Evolutionary conservation across 805 yeast species (phyloP).

Genomic region (Metschnikowia corniflorae): DNA sequence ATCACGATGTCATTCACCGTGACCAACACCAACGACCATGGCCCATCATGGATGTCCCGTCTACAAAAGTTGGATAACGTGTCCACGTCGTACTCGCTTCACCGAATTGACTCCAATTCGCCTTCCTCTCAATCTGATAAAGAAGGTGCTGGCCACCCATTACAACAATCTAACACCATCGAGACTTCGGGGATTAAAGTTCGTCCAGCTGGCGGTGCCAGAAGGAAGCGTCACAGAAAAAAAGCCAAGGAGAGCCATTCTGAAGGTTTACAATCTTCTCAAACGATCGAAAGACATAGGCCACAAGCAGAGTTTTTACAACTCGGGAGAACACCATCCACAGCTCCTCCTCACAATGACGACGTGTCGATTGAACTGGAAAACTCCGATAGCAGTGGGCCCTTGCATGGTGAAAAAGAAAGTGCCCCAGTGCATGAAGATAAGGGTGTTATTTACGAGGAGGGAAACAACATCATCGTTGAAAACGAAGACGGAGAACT

Average conservation of each 20-base stretch:
- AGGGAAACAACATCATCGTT: slow-evolving; percentile 65
- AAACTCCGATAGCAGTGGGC: slow-evolving; percentile 1
- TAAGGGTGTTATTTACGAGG: slow-evolving; percentile 45
- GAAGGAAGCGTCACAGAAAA: slow-evolving; percentile 42
- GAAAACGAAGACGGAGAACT: slow-evolving; percentile 87
- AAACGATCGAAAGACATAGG: slow-evolving; percentile 27
- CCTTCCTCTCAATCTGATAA: slow-evolving; percentile 5
- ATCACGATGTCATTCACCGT: slow-evolving; percentile 84
- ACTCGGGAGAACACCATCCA: slow-evolving; percentile 30
- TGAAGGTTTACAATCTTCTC: slow-evolving; percentile 12
- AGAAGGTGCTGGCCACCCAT: slow-evolving; percentile 20
- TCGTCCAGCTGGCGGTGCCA: slow-evolving; percentile 74
- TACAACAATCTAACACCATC: slow-evolving; percentile 38
- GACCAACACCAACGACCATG: slow-evolving; percentile 49
- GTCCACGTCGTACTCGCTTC: slow-evolving; percentile 76
- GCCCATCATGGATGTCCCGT: slow-evolving; percentile 77
- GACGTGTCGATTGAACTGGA: slow-evolving; percentile 3
- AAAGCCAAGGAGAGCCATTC: slow-evolving; percentile 32
- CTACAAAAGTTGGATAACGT: slow-evolving; percentile 72
- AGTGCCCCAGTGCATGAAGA: slow-evolving; percentile 3
- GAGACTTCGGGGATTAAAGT: slow-evolving; percentile 65
- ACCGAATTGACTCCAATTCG: slow-evolving; percentile 79
- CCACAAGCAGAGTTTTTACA: slow-evolving; percentile 41
- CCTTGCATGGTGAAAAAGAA: background rate
- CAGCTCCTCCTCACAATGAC: slow-evolving; percentile 7